Evolutionary conservation across 2,329 filamentous ascomycete species (phyloP).

Genomic region (Coniochaeta pulveracea): DNA sequence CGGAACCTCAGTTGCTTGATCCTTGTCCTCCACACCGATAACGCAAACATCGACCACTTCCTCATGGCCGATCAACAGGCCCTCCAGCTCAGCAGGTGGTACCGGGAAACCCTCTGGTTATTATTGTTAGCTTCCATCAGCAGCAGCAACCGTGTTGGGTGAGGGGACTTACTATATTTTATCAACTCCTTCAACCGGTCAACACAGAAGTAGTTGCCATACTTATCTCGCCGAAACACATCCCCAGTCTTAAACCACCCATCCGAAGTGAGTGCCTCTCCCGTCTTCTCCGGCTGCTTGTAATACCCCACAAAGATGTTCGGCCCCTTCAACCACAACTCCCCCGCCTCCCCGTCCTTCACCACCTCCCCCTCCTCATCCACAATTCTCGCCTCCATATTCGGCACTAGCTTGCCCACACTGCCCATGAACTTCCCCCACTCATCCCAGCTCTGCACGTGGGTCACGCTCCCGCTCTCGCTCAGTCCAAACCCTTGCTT

Average conservation of each 20-base stretch:
- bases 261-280: constrained; percentile 59
- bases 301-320: constrained; percentile 74
- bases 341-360: constrained; percentile 49
- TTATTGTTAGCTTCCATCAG: constrained; percentile 8
- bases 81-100: constrained; percentile 53
- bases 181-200: constrained; percentile 68
- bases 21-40: constrained; percentile 47
- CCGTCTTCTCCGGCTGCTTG: constrained; percentile 60
- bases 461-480: constrained; percentile 73
- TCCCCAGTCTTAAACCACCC: constrained; percentile 90
- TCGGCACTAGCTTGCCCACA: constrained; percentile 67
- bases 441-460: constrained; percentile 61
- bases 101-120: constrained; percentile 62
- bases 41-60: constrained; percentile 49
- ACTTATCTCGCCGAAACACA: constrained; percentile 64
- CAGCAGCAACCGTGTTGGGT: background rate
- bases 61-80: constrained; percentile 27
- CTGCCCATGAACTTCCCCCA: constrained; percentile 70
- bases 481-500: constrained; percentile 91
- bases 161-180: constrained; percentile 37
- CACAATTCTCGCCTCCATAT: constrained; percentile 74
- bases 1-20: constrained; percentile 56
- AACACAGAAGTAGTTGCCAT: constrained; percentile 81
- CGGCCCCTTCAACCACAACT: constrained; percentile 67
- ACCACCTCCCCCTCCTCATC: constrained; percentile 47